Evolutionary conservation across 2,329 filamentous ascomycete genomes (phyloP), one percentile per base, ranked within the genome.

Genomic region (Macrophomina pseudophaseolina): DNA sequence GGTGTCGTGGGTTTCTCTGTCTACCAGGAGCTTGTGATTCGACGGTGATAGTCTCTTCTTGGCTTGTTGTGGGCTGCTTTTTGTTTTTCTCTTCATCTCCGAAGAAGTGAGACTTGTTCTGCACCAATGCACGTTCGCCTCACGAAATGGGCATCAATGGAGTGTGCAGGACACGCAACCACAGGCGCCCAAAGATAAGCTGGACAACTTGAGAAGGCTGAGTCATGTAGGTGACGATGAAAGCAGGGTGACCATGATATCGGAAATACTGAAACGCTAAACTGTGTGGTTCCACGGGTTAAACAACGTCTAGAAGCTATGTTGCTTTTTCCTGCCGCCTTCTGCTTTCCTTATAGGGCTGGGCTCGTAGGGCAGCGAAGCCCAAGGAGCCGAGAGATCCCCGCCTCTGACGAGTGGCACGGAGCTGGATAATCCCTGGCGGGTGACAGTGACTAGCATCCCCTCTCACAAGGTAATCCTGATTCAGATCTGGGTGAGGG

Each of bases 61-160:
- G 23, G 1, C 28, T n/a, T 35, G 30, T 18, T 6, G 8, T 44
- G 11, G 28, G 14, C 12, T 16, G 30, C 30, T n/a, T n/a, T 53
- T 33, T 33, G 11, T 5, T 53, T 33, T 35, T n/a, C 51, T 5
- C 14, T 35, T n/a, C 14, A 44, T 44, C 5, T n/a, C 42, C 42
- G 42, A 23, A 23, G 46, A 28, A 49, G 58, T 62, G 58, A 62
- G 44, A 44, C 58, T 62, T 38, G n/a, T 40, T 51, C 40, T 28
- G 33, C 16, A 3, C 32, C 58, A 28, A 40, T n/a, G 52, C 33
- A 60, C 44, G 58, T 38, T 49, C 58, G 58, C 58, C 58, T 62
- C 44, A 44, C 11, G 28, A 48, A 49, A 38, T 62, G 58, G 58
- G 58, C 33, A 32, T 38, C 32, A 33, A 59, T 33, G 54, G 18